Base-by-base conservation (phyloP, 2,329 filamentous ascomycete genomes). In the Colletotrichum paranaense region DNA sequence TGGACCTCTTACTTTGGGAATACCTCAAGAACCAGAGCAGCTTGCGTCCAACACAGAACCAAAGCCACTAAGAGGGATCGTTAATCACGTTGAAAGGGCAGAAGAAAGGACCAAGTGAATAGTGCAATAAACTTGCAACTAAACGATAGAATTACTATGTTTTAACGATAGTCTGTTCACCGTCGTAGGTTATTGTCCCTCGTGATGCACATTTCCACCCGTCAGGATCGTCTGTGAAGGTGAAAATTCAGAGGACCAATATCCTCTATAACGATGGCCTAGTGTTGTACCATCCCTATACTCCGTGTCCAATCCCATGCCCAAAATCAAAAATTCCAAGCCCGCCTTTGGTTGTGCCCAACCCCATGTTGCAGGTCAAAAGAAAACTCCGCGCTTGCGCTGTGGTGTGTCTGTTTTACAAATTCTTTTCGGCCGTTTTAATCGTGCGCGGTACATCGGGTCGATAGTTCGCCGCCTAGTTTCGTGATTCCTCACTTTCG, bases 371-470 rank as follows among this genome's bases (percentile, higher is more conserved):
- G 42, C 42, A 30, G 42, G 14, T 32, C 38, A 30, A 24, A 30
- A 8, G 14, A 69, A 53, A 75, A 75, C 73, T 74, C 73, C 70
- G 22, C 62, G 73, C 73, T 75, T 73, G 66, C 67, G 67, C 67
- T 73, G 28, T 68, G 53, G 58, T 70, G 38, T 65, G 32, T 70
- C 53, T 73, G 62, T 55, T 70, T 69, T 64, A 64, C 59, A 73
- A 60, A 55, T 28, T 64, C 49, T 73, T 42, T 64, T 58, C 60
- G 72, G 72, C 72, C 72, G 72, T 74, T 74, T 16, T 62, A 46
- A 26, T 74, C 65, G 57, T 74, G 46, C 62, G 38, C 22, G 35
- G 62, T 60, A 46, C n/a, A 46, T 68, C 38, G 53, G 8, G 22
- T 68, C 57, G 49, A 65, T n/a, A 2, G 58, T 5, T 28, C 38